These are phyloP conservation scores for Yarrowia keelungensis DNA, from an alignment of 805 yeast species.

Conservation along the genomic window DNA sequence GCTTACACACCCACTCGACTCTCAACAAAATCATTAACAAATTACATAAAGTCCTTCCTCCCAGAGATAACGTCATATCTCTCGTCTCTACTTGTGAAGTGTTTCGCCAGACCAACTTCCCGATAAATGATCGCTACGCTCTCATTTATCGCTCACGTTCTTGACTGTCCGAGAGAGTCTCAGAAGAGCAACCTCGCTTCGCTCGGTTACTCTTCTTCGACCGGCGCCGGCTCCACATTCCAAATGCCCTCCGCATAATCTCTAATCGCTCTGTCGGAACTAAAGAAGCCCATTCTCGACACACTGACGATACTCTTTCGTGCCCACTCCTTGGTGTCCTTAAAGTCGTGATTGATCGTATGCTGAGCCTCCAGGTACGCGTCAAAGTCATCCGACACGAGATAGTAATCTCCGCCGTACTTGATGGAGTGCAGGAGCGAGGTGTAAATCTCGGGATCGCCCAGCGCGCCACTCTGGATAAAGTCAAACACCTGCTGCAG, in stretches of 20 bases:
- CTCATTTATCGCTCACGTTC: too few species aligned
- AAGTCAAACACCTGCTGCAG: constrained; percentile 68
- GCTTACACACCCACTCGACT: too few species aligned
- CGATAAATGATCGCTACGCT: too few species aligned
- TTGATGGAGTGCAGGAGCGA: constrained; percentile 72
- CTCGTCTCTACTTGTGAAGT: too few species aligned
- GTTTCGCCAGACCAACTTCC: too few species aligned
- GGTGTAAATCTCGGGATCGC: constrained; percentile 65
- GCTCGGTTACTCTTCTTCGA: constrained; percentile 38
- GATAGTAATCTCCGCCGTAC: constrained; percentile 81
- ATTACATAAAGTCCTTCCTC: too few species aligned
- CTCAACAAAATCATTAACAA: too few species aligned
- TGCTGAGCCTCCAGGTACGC: constrained; percentile 83
- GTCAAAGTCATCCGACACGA: constrained; percentile 89
- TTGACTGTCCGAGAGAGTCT: too few species aligned
- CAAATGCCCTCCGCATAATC: constrained; percentile 93
- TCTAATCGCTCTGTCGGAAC: constrained; percentile 87
- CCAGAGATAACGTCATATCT: too few species aligned
- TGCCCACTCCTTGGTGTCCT: constrained; percentile 73
- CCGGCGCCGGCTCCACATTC: constrained; percentile 77
- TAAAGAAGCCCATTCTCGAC: constrained; percentile 92
- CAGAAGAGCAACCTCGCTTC: too few species aligned
- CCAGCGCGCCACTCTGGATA: constrained; percentile 74
- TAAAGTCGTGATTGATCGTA: constrained; percentile 74
- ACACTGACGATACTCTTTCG: constrained; percentile 78